A percentile compares a stretch with the other conserved stretches of the same genome.
Evolutionary conservation across 805 yeast genomes (phyloP).

Genomic region (Ogataea degrootiae): DNA sequence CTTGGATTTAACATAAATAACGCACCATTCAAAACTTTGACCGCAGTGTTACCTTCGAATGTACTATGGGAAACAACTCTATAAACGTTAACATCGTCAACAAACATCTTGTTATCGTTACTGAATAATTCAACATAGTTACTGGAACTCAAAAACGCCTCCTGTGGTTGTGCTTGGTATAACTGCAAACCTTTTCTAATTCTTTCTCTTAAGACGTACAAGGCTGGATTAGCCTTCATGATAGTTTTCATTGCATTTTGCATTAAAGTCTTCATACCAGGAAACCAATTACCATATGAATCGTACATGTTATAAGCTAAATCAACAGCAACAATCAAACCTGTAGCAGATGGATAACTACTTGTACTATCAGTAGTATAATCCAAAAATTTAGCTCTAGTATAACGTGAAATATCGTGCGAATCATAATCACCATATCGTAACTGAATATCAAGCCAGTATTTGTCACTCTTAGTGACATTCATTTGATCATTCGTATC

Average conservation of each 20-base stretch:
- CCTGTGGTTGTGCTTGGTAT: conserved; percentile 91
- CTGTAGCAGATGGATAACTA: conserved; percentile 89
- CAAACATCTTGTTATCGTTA: conserved; percentile 75
- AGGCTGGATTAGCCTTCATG: conserved; percentile 92
- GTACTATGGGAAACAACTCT: conserved; percentile 90
- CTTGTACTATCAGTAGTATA: conserved; percentile 85
- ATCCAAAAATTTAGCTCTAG: conserved; percentile 88
- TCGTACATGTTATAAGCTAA: conserved; percentile 94
- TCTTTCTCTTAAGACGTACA: conserved; percentile 87
- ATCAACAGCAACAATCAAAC: conserved; percentile 85
- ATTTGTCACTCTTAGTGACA: conserved; percentile 57
- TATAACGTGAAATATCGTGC: conserved; percentile 91
- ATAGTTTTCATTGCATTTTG: conserved; percentile 91
- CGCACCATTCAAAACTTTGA: conserved; percentile 92
- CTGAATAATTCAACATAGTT: conserved; percentile 89
- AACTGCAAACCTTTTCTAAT: conserved; percentile 90
- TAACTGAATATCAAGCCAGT: conserved; percentile 93
- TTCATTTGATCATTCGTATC: conserved; percentile 64
- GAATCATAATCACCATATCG: conserved; percentile 97
- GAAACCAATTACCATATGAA: conserved; percentile 97
- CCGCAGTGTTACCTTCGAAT: conserved; percentile 86
- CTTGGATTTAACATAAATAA: conserved; percentile 85
- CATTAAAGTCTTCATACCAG: conserved; percentile 84
- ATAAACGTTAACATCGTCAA: conserved; percentile 93
- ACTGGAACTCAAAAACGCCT: conserved; percentile 80